Base-by-base conservation (phyloP, 257 asterid genomes). In the Gynochthodes officinalis region DNA sequence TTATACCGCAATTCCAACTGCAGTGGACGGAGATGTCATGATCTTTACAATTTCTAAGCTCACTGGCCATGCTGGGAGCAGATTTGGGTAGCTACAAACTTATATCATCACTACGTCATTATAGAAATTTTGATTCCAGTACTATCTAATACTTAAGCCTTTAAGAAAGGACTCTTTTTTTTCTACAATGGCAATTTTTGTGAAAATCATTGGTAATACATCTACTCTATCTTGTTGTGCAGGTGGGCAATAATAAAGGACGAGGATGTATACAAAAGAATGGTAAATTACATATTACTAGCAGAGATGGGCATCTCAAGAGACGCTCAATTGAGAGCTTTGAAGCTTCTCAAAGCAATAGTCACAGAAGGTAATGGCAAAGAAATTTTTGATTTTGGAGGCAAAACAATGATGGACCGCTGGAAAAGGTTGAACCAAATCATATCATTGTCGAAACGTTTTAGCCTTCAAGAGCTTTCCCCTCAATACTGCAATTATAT, bases 21-120 rank as follows among this genome's bases (percentile, higher is more conserved):
- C 94, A 8, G 83, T 88, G 1, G 77, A 89, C 76, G 92, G 82
- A 78, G 98, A 88, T 79, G 42, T 92, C 76, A 84, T 87, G 96
- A 71, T 87, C 15, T 89, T 90, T 28, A 83, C 96, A 0, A 55
- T 88, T 23, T 90, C 96, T 5, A 92, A 90, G 84, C 88, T 92
- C 42, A 87, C 96, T 4, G 96, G 96, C 44, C 96, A 92, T 77
- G 98, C 96, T 15, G 96, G 98, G 74, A 88, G 86, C 74, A 76
- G 94, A 84, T 81, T 90, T 67, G 96, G 96, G 96, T 89, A 87
- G 74, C 3, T 0, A 32, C 0, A 19, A 10, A 4, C 27, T 18
- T 16, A 58, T 42, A 42, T 42, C 8, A 42, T 42, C 13, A 42
- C n/a, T n/a, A n/a, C 42, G 3, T 37, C 42, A 37, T 37, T 37